These are phyloP conservation scores for Cytospora schulzeri DNA, from an alignment of 2,329 filamentous ascomycete species.

Conservation along the genomic window DNA sequence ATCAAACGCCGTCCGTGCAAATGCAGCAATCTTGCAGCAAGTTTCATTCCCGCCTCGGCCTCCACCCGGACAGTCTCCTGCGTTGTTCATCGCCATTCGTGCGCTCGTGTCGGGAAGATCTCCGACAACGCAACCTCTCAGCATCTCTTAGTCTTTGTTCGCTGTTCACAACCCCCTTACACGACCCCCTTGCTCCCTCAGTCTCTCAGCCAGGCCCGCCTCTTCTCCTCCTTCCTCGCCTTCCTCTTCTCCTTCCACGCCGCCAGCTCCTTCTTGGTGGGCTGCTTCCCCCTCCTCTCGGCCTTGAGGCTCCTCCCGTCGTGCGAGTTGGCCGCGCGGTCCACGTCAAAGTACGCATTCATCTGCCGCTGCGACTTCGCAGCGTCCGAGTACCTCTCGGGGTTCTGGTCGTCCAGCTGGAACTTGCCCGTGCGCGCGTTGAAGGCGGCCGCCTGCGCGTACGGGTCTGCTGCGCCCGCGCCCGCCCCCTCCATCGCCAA, in stretches of 20 bases:
- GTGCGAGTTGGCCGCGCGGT: slow-evolving; percentile 88
- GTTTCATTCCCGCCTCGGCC: background rate
- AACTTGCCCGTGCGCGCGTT: slow-evolving; percentile 89
- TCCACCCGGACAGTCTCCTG: background rate
- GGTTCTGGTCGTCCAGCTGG: slow-evolving; percentile 67
- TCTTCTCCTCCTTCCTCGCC: slow-evolving; percentile 91
- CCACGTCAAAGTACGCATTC: slow-evolving; percentile 94
- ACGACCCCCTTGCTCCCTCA: slow-evolving; percentile 46
- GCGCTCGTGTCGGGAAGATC: background rate
- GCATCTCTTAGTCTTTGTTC: too few species aligned
- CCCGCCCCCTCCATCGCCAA: slow-evolving; percentile 43
- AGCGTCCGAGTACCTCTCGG: slow-evolving; percentile 82
- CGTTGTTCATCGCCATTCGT: background rate
- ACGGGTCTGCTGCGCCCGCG: slow-evolving; percentile 54
- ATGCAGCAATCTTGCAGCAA: background rate
- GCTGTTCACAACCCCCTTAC: background rate
- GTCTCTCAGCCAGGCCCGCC: slow-evolving; percentile 86
- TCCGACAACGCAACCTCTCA: background rate
- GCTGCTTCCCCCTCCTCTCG: slow-evolving; percentile 82
- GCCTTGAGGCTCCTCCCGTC: slow-evolving; percentile 89
- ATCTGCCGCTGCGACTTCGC: slow-evolving; percentile 86
- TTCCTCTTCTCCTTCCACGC: slow-evolving; percentile 87
- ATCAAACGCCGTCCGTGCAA: background rate
- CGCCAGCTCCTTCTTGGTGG: slow-evolving; percentile 84
- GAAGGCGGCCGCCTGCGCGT: slow-evolving; percentile 74